Evolutionary conservation across 1,284 basidiomycete species (phyloP).

Genomic region (Ceratobasidium theobromae): DNA sequence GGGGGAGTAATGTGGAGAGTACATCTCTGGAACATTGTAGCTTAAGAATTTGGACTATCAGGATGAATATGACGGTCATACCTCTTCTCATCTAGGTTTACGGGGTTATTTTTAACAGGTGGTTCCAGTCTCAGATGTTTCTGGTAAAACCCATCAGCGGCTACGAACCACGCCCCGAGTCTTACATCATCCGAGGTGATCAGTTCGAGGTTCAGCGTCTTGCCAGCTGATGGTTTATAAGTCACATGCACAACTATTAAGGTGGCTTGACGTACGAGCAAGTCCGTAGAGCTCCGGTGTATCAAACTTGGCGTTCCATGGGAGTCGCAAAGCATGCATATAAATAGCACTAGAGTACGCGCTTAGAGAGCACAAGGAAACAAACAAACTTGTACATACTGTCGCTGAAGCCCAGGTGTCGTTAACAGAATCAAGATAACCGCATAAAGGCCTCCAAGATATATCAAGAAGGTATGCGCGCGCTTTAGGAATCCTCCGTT

Average conservation of each 20-base stretch:
- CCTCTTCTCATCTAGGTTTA: slow-evolving; percentile 35
- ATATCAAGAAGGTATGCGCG: slow-evolving; percentile 45
- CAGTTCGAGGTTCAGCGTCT: slow-evolving; percentile 72
- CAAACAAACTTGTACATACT: slow-evolving; percentile 54
- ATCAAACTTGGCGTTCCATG: slow-evolving; percentile 63
- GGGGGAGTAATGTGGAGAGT: slow-evolving; percentile 40
- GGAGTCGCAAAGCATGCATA: slow-evolving; percentile 66
- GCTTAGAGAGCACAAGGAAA: slow-evolving; percentile 22
- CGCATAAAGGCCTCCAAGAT: slow-evolving; percentile 57
- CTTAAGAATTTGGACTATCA: background rate
- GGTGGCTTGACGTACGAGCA: slow-evolving; percentile 67
- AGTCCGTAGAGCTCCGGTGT: slow-evolving; percentile 76
- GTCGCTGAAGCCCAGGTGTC: slow-evolving; percentile 67
- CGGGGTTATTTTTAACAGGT: slow-evolving; percentile 37
- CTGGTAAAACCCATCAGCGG: slow-evolving; percentile 67
- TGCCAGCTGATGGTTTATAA: slow-evolving; percentile 79
- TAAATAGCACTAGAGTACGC: slow-evolving; percentile 53
- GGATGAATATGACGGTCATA: background rate
- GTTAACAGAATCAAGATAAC: slow-evolving; percentile 56
- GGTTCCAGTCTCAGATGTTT: background rate
- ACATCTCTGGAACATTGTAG: slow-evolving; percentile 34
- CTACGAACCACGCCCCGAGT: slow-evolving; percentile 87
- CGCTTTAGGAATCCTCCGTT: slow-evolving; percentile 41
- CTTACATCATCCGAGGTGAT: slow-evolving; percentile 73
- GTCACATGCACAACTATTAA: too few species aligned